These are phyloP conservation scores for Crucihimalaya himalaica DNA, from an alignment of 345 rosid genomes.

Conservation along the genomic window DNA sequence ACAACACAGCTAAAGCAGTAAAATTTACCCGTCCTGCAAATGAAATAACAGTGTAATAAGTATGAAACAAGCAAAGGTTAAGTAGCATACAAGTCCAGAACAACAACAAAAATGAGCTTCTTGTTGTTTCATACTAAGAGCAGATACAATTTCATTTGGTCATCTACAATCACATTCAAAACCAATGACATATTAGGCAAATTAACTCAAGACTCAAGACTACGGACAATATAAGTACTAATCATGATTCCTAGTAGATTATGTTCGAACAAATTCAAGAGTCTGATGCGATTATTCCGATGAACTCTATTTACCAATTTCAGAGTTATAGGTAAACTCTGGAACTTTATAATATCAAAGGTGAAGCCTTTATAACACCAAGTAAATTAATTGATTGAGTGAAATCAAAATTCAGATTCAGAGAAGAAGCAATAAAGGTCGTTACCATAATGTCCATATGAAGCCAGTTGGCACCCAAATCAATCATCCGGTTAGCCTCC, in stretches of 20 bases:
- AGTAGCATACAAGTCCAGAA: neutral
- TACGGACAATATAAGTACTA: neutral
- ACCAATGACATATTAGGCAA: neutral
- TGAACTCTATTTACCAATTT: neutral
- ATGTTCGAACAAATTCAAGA: too few species aligned
- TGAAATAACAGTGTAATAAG: neutral
- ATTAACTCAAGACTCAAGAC: neutral
- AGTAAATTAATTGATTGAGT: neutral
- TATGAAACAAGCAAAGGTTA: slow-evolving; percentile 13
- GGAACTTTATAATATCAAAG: slow-evolving; percentile 10
- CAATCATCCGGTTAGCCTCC: slow-evolving; percentile 83
- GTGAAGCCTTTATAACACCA: neutral
- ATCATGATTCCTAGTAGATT: too few species aligned
- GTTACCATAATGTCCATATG: slow-evolving; percentile 98
- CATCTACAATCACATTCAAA: neutral
- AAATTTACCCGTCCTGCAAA: slow-evolving; percentile 38
- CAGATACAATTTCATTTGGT: neutral
- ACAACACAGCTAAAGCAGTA: neutral
- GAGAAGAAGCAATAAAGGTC: neutral
- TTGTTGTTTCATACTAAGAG: neutral
- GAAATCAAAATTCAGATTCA: neutral
- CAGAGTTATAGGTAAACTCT: neutral
- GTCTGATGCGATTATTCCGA: too few species aligned
- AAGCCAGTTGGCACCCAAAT: slow-evolving; percentile 92
- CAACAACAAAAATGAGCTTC: neutral